These are phyloP conservation scores for Adansonia digitata DNA, from an alignment of 345 rosid genomes.

Conservation along the genomic window DNA sequence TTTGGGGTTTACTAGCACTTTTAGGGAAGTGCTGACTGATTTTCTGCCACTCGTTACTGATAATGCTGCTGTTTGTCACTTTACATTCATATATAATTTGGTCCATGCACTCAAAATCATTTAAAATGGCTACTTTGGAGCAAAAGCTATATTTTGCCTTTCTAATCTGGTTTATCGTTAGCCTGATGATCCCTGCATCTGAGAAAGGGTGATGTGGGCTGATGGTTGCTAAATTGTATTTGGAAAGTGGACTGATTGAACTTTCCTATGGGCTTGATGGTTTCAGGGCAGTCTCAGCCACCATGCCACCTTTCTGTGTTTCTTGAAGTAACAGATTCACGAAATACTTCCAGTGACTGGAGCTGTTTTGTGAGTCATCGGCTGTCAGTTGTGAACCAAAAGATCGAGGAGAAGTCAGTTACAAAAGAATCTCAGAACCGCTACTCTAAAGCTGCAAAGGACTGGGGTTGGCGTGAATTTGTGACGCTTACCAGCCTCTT, in stretches of 20 bases:
- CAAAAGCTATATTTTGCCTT: neutral
- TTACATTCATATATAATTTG: neutral
- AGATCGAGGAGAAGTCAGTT: constrained; percentile 85
- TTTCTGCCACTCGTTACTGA: neutral
- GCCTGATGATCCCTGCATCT: neutral
- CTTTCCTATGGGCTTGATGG: constrained; percentile 4
- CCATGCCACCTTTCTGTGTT: constrained; percentile 99
- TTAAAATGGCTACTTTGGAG: neutral
- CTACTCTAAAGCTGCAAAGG: constrained; percentile 97
- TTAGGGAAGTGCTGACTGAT: neutral
- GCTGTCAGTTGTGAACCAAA: constrained; percentile 90
- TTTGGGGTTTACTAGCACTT: neutral
- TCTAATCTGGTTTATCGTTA: neutral
- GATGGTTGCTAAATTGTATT: neutral
- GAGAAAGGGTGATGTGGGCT: neutral
- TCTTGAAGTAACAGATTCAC: constrained; percentile 98
- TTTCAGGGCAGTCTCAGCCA: constrained; percentile 99
- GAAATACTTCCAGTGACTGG: constrained; percentile 89
- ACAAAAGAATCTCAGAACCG: constrained; percentile 98
- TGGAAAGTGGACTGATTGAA: neutral
- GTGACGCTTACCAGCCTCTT: constrained; percentile 95
- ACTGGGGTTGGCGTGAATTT: constrained; percentile 99
- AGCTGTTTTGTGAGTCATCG: constrained; percentile 99
- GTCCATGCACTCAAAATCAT: neutral
- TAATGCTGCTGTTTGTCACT: neutral